Percentiles rank a stretch among this genome's conserved stretches.
Evolutionary conservation across 768 basidiomycete species (phyloP).

Genomic region (Leccinum longicurvipes): DNA sequence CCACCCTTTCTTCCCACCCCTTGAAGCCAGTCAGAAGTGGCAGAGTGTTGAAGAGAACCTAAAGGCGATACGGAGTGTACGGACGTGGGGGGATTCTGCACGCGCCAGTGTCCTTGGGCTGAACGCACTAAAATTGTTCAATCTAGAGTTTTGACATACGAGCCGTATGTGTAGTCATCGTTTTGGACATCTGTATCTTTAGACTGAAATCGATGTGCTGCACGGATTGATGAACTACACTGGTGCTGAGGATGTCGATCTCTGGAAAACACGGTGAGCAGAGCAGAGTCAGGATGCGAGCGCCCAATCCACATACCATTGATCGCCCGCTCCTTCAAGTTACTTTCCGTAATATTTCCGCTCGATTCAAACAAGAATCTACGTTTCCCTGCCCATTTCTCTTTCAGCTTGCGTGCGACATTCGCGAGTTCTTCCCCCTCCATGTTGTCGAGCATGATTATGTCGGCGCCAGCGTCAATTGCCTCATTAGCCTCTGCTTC

Average conservation of each 20-base stretch:
- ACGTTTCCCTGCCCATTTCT: conserved; percentile 74
- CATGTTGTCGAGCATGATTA: conserved; percentile 95
- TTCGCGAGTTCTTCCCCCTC: conserved; percentile 67
- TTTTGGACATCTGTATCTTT: conserved; percentile 79
- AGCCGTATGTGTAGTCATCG: conserved; percentile 13
- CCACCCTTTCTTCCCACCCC: conserved; percentile 88
- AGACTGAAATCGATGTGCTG: conserved; percentile 96
- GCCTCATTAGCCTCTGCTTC: conserved; percentile 94
- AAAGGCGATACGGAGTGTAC: conserved; percentile 57
- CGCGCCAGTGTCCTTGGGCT: conserved; percentile 64
- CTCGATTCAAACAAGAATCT: conserved; percentile 92
- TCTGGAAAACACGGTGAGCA: conserved; percentile 46
- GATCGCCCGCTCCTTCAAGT: conserved; percentile 75
- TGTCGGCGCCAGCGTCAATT: conserved; percentile 92
- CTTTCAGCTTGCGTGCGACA: conserved; percentile 68
- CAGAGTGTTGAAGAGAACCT: conserved; percentile 82
- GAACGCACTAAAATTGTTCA: conserved; percentile 74
- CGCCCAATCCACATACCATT: conserved; percentile 53
- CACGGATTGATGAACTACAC: conserved; percentile 85
- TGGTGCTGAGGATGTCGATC: conserved; percentile 93
- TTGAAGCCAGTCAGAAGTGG: conserved; percentile 43
- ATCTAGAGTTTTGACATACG: conserved; percentile 34
- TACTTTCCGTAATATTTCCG: conserved; percentile 89
- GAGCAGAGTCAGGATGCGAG: background rate
- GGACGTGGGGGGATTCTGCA: conserved; percentile 39